Evolutionary conservation across 176 grass and related monocot genomes (phyloP), one percentile per base, ranked within the genome.

Genomic region (Eragrostis nindensis): DNA sequence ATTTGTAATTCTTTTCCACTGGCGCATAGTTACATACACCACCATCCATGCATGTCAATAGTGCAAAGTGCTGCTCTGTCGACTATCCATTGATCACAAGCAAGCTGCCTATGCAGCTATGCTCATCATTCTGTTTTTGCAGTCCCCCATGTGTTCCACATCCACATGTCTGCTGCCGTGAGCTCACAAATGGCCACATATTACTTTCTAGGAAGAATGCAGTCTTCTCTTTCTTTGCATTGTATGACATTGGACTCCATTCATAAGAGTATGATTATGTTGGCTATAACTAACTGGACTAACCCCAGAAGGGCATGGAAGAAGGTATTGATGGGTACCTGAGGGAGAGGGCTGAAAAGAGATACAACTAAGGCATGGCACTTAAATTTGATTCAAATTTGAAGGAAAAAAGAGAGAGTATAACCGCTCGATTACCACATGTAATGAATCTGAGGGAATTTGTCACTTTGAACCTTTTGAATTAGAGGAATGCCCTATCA

Each of bases 351-450:
- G 3, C 5, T 49, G 18, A 53, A 5, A 36, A 19, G 18, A 19
- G 50, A 17, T 17, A 53, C 16, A 53, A 53, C 7, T 19, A 7
- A 53, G 50, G 21, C 19, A 59, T 14, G 25, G 12, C 70, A 66
- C 67, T 13, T 22, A 11, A 47, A 15, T 70, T 68, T 74, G 40
- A 74, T 29, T 80, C 22, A 54, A 72, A 62, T 64, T 22, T 39
- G 32, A 7, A 26, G 25, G 30, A 61, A 77, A 61, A 66, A 13
- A 40, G n/a, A 27, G 11, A 62, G 10, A 44, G 63, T 66, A 73
- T 73, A 38, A 18, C 6, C 5, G 18, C 74, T 52, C 41, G 60
- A 11, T 48, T 60, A 67, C 11, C 24, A 50, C 16, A 21, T 67
- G 46, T 69, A 27, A 56, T 36, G 55, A 54, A 66, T 19, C 46